A percentile compares a stretch with the other conserved stretches of the same genome.
Conservation (phyloP, 495 filamentous ascomycete genomes). For the Xylaria venustula region DNA sequence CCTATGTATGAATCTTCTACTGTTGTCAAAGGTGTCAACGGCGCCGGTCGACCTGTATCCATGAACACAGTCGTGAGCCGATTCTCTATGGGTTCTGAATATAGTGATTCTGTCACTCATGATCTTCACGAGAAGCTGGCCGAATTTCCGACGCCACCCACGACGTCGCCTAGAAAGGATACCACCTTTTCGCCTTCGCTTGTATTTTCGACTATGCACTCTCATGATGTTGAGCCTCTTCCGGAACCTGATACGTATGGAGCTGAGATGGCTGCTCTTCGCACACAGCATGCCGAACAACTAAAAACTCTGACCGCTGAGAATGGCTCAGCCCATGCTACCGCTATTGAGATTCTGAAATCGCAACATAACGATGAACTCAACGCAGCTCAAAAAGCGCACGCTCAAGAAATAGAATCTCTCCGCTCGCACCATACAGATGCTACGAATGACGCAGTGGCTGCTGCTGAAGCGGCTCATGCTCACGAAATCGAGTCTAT, state of each 20-base stretch:
- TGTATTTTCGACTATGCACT: conserved; percentile 29
- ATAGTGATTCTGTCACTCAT: conserved; percentile 44
- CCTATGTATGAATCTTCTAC: conserved; percentile 30
- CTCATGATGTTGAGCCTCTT: conserved; percentile 34
- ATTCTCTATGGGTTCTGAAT: conserved; percentile 28
- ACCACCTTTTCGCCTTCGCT: conserved; percentile 20
- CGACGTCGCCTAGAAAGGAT: conserved; percentile 26
- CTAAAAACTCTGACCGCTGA: conserved; percentile 42
- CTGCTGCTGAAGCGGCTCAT: conserved; percentile 31
- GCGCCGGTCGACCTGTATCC: conserved; percentile 32
- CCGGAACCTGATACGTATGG: conserved; percentile 26
- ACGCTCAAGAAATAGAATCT: conserved; percentile 39
- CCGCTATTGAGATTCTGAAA: conserved; percentile 45
- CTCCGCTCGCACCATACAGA: conserved; percentile 40
- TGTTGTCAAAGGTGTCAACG: conserved; percentile 16
- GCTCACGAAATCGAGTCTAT: conserved; percentile 37
- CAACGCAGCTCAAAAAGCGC: conserved; percentile 31
- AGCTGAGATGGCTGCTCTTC: conserved; percentile 23
- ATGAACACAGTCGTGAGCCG: conserved; percentile 34
- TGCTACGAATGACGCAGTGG: conserved; percentile 31
- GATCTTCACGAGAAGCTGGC: conserved; percentile 39
- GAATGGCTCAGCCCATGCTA: conserved; percentile 44
- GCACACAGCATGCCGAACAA: conserved; percentile 46
- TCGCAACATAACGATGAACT: conserved; percentile 42
- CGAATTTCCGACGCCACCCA: conserved; percentile 47